phyloP scores from a whole-genome alignment of 345 rosid genomes.

The Eucalyptus decipiens region DNA sequence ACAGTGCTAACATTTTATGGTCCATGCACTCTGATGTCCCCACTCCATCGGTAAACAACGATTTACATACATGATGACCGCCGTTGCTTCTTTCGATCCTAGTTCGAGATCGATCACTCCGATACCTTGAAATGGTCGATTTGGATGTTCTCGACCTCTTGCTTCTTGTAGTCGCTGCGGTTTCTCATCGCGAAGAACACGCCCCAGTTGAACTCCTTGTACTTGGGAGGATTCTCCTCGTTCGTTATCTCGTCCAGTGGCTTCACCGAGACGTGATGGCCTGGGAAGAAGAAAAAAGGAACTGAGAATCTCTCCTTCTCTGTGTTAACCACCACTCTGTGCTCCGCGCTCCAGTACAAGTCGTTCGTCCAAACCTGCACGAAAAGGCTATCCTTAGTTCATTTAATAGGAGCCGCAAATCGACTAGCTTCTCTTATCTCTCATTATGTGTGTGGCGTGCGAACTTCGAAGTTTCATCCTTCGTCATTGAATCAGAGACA shows the following conservation, averaged over 20 bases:
- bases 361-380: conserved; percentile 46
- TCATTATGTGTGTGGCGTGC: background rate
- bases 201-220: conserved; percentile 28
- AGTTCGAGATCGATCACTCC: background rate
- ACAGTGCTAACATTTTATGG: background rate
- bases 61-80: background rate
- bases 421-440: background rate
- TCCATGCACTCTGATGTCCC: background rate
- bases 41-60: background rate
- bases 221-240: conserved; percentile 16
- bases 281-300: conserved; percentile 26
- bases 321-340: conserved; percentile 27
- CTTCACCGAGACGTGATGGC: conserved; percentile 15
- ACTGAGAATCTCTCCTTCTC: conserved; percentile 33
- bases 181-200: conserved; percentile 14
- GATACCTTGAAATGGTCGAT: conserved; percentile 15
- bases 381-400: background rate
- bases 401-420: background rate
- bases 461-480: background rate
- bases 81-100: background rate
- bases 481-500: background rate
- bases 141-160: conserved; percentile 28
- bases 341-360: conserved; percentile 33
- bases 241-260: conserved; percentile 22
- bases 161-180: conserved; percentile 29